phyloP scores from a whole-genome alignment of 768 basidiomycete genomes.

The Cyclocybe aegerita region DNA sequence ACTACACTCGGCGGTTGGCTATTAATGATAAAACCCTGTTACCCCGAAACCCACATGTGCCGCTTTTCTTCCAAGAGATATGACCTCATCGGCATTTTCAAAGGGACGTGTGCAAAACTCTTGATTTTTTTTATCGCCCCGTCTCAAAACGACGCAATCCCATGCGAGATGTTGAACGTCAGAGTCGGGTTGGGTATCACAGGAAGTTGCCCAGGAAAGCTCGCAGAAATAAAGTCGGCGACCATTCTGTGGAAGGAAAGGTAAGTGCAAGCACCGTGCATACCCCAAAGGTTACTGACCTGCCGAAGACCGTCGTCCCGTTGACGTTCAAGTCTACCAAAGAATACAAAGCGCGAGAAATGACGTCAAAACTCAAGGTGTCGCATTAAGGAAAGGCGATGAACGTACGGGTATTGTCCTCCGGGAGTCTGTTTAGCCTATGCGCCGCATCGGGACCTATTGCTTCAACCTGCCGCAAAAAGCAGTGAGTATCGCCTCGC shows the following conservation, averaged over 20 bases:
- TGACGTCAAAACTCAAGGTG: neutral
- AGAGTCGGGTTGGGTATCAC: slow-evolving; percentile 33
- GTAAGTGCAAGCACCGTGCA: neutral
- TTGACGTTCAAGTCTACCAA: slow-evolving; percentile 33
- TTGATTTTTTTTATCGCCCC: no score
- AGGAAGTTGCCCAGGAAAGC: slow-evolving; percentile 34
- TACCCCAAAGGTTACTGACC: slow-evolving; percentile 18
- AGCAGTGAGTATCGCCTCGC: neutral
- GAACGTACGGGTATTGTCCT: slow-evolving; percentile 36
- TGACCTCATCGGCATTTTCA: no score
- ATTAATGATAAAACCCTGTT: no score
- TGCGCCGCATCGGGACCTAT: slow-evolving; percentile 40
- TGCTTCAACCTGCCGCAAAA: slow-evolving; percentile 27
- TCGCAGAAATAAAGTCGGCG: slow-evolving; percentile 33
- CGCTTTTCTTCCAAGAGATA: no score
- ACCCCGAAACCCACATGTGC: no score
- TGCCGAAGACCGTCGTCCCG: slow-evolving; percentile 41
- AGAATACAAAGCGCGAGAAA: neutral
- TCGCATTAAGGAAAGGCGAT: neutral
- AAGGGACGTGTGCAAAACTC: no score
- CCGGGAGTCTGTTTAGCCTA: slow-evolving; percentile 34
- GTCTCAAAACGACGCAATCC: slow-evolving; percentile 35
- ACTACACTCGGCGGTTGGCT: no score
- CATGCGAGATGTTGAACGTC: slow-evolving; percentile 36
- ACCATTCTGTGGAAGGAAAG: slow-evolving; percentile 30